Evolutionary conservation across 1,284 basidiomycete genomes (phyloP), one percentile per base, ranked within the genome.

Genomic region (Marasmius oreades): DNA sequence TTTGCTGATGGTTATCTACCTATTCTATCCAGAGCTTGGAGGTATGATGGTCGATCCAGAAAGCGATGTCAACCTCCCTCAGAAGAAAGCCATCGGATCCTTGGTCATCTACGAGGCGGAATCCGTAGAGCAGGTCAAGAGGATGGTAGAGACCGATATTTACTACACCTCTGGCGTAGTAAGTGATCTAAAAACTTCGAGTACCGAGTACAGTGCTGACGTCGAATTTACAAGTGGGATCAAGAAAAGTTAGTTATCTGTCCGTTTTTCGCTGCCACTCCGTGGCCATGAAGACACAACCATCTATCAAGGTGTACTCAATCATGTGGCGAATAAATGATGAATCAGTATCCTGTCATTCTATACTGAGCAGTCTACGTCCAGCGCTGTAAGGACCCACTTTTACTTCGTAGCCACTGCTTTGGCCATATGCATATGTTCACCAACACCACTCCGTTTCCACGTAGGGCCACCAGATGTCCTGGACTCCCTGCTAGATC

Each of bases 151-250:
- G 62, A 62, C 63, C 26, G 83, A 85, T 61, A 62, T 82, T 4
- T 85, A 84, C 63, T 83, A 79, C 67, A 80, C 72, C 14, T 70
- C 72, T 57, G 75, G 74, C 42, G 82, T 85, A 46, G 83, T 84
- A 61, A 71, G 81, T 77, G 14, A 55, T 24, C 23, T 57, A 42
- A 12, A 47, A 43, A 31, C 34, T 54, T 7, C 12, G 20, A 20
- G 10, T 37, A 16, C 2, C n/a, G n/a, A n/a, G n/a, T n/a, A n/a
- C n/a, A n/a, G n/a, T 37, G 16, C 33, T 47, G 20, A 50, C n/a
- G 28, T n/a, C 18, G 52, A 45, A 31, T 22, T 10, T 22, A 14
- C 2, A 36, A 74, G 71, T 73, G 72, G 73, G 73, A 73, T 58
- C 62, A 64, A 50, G 76, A 78, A 52, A 74, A 70, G 58, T 45